Percentiles rank a stretch among this genome's conserved stretches.
Conservation (phyloP, 768 basidiomycete genomes). For the Mycena metata region DNA sequence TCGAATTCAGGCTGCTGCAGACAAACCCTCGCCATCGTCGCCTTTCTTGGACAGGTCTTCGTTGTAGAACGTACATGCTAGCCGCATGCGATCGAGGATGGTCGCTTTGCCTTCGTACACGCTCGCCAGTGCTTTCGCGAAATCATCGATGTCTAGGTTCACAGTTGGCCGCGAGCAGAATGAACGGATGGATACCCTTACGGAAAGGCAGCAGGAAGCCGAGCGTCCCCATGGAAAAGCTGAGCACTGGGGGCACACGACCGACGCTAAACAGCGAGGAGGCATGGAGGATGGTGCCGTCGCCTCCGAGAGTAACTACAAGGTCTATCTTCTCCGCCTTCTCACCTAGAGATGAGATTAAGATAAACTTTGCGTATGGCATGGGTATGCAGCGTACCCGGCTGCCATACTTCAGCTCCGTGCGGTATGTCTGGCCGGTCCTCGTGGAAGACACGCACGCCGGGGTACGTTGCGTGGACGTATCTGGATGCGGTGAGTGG, state of each 20-base stretch:
- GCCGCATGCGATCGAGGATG: constrained; percentile 89
- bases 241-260: constrained; percentile 93
- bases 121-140: constrained; percentile 82
- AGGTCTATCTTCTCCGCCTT: constrained; percentile 80
- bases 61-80: constrained; percentile 85
- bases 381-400: constrained; percentile 53
- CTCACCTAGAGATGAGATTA: constrained; percentile 50
- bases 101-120: constrained; percentile 86
- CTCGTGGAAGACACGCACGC: constrained; percentile 75
- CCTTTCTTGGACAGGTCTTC: constrained; percentile 68
- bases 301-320: constrained; percentile 92
- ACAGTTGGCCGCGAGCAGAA: background rate
- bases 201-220: constrained; percentile 96
- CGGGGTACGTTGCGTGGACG: constrained; percentile 68
- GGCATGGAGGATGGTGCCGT: constrained; percentile 94
- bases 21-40: constrained; percentile 70
- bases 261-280: constrained; percentile 91
- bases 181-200: constrained; percentile 56
- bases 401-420: constrained; percentile 75
- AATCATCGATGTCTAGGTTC: constrained; percentile 86
- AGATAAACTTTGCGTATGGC: background rate
- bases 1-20: background rate
- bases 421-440: constrained; percentile 75
- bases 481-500: constrained; percentile 57
- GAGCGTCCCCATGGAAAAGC: constrained; percentile 93